phyloP scores from a whole-genome alignment of 371 early-diverging fungal species.

The Dipsacomyces acuminosporus region DNA sequence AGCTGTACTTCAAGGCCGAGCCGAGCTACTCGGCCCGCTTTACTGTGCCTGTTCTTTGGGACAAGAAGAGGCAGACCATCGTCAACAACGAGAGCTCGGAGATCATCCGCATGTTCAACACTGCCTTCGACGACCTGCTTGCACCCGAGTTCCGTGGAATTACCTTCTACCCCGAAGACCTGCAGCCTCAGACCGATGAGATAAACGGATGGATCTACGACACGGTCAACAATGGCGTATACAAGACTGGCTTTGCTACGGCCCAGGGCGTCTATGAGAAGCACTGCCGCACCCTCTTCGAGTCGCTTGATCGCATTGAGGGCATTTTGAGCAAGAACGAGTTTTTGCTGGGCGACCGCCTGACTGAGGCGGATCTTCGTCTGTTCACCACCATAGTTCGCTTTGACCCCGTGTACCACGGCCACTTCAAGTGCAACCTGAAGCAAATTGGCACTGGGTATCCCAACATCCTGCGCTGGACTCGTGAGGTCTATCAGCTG shows the following conservation, averaged over 20 bases:
- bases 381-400: slow-evolving; percentile 89
- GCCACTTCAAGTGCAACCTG: slow-evolving; percentile 89
- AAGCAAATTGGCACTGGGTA: slow-evolving; percentile 79
- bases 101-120: slow-evolving; percentile 92
- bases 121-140: slow-evolving; percentile 69
- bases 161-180: slow-evolving; percentile 73
- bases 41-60: slow-evolving; percentile 89
- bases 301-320: slow-evolving; percentile 82
- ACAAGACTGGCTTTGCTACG: slow-evolving; percentile 88
- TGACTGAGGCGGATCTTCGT: slow-evolving; percentile 92
- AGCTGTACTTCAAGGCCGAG: slow-evolving; percentile 86
- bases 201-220: slow-evolving; percentile 89
- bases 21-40: slow-evolving; percentile 72
- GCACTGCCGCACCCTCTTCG: slow-evolving; percentile 67
- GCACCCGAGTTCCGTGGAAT: slow-evolving; percentile 59
- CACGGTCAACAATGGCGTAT: slow-evolving; percentile 77
- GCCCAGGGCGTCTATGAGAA: slow-evolving; percentile 75
- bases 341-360: slow-evolving; percentile 65
- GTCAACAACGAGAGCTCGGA: slow-evolving; percentile 96
- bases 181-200: slow-evolving; percentile 73
- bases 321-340: slow-evolving; percentile 62
- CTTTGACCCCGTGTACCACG: slow-evolving; percentile 83
- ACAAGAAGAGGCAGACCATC: slow-evolving; percentile 86
- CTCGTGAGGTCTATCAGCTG: slow-evolving; percentile 76
- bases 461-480: slow-evolving; percentile 83